A percentile compares a stretch with the other conserved stretches of the same genome.
phyloP scores from a whole-genome alignment of 192 early-diverging fungal genomes.

The Geosiphon pyriformis region DNA sequence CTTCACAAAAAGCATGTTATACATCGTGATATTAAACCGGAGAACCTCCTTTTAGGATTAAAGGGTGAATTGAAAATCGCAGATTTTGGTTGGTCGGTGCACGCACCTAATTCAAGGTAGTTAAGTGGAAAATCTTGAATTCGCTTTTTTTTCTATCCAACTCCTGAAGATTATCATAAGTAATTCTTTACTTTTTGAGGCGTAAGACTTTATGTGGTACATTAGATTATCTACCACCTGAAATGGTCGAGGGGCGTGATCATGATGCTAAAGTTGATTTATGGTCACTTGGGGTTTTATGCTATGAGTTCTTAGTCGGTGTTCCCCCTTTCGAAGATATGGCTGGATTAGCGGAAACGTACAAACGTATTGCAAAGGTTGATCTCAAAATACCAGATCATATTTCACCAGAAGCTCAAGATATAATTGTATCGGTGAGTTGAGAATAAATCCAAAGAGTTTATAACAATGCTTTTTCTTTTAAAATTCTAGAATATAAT shows the following conservation, averaged over 20 bases:
- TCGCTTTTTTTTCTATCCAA: not conserved
- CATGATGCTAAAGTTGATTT: conserved; percentile 81
- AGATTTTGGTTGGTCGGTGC: conserved; percentile 98
- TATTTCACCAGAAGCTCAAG: conserved; percentile 73
- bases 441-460: not conserved
- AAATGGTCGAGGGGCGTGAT: conserved; percentile 86
- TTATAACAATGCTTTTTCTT: too few relatives aligned
- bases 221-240: conserved; percentile 91
- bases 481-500: too few relatives aligned
- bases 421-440: conserved; percentile 75
- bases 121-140: not conserved
- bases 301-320: conserved; percentile 92
- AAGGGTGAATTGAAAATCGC: conserved; percentile 90
- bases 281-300: conserved; percentile 89
- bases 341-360: conserved; percentile 52
- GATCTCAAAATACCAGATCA: conserved; percentile 73
- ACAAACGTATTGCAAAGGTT: conserved; percentile 74
- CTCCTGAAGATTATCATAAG: not conserved
- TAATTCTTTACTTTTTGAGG: not conserved
- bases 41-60: conserved; percentile 83
- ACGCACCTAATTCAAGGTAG: conserved; percentile 65
- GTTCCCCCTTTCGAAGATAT: conserved; percentile 74
- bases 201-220: conserved; percentile 91
- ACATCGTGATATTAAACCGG: conserved; percentile 96
- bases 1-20: conserved; percentile 89